Evolutionary conservation across 169 alveolate species (phyloP).

Genomic region (Plasmodium ovale): DNA sequence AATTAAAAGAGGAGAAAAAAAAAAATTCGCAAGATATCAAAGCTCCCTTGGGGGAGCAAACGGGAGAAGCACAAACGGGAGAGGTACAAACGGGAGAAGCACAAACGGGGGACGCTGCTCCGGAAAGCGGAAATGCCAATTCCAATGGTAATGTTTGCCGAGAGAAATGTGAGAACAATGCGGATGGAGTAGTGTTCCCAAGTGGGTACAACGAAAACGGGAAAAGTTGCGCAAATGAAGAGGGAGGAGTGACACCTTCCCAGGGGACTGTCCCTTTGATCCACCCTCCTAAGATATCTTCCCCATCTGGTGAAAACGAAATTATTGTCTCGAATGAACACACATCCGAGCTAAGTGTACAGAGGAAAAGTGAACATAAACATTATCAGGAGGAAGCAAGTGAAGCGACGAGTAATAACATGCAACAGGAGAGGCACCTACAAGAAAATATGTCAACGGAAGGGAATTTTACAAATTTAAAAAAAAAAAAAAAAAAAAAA

Average conservation of each 20-base stretch:
- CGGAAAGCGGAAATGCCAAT: not conserved
- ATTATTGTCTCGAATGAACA: not conserved
- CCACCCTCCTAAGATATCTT: not conserved
- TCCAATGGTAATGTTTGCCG: not conserved
- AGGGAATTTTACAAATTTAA: not conserved
- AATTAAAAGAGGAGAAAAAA: constrained; percentile 24
- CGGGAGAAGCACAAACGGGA: not conserved
- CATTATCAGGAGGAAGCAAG: too few relatives aligned
- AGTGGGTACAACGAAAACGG: too few relatives aligned
- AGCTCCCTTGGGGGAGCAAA: not conserved
- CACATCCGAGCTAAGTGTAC: too few relatives aligned
- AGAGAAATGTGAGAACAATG: not conserved
- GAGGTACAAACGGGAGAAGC: not conserved
- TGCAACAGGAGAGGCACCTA: too few relatives aligned
- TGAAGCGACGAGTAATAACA: too few relatives aligned
- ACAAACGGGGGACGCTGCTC: not conserved
- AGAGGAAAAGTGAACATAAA: too few relatives aligned
- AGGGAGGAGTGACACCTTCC: too few relatives aligned
- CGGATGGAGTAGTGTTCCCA: too few relatives aligned
- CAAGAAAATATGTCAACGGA: too few relatives aligned
- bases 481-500: constrained; percentile 24
- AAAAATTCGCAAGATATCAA: not conserved
- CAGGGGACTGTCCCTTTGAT: not conserved
- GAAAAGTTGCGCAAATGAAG: too few relatives aligned
- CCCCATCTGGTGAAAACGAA: not conserved